Evolutionary conservation across 371 early-diverging fungal species (phyloP).

Genomic region (Mucor saturninus): DNA sequence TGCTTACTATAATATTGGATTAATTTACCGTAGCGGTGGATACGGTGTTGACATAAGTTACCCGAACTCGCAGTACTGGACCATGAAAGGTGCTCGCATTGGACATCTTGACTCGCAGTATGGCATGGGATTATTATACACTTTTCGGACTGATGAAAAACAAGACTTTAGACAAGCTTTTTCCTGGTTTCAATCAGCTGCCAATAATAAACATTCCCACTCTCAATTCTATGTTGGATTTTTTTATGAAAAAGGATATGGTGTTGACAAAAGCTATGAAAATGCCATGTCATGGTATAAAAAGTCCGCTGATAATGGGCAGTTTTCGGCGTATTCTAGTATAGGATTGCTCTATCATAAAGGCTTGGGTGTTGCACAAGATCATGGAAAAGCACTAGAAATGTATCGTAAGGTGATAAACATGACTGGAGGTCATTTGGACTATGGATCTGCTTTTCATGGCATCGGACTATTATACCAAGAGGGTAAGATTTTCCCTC

Average conservation of each 20-base stretch:
- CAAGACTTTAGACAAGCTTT: background rate
- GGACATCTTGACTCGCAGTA: too few relatives aligned
- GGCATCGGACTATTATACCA: background rate
- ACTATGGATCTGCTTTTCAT: background rate
- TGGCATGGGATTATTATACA: too few relatives aligned
- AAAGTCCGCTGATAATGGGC: constrained; percentile 6
- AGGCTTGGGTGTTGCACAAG: background rate
- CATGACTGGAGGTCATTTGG: too few relatives aligned
- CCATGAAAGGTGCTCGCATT: too few relatives aligned
- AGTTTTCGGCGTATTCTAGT: background rate
- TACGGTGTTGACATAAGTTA: too few relatives aligned
- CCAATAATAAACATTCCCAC: background rate
- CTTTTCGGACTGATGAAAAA: background rate
- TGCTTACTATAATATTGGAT: background rate
- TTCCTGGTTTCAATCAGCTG: background rate
- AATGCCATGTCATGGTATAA: constrained; percentile 5
- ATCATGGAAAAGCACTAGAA: constrained; percentile 5
- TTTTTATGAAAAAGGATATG: background rate
- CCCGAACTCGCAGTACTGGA: too few relatives aligned
- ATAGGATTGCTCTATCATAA: constrained; percentile 5
- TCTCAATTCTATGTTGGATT: background rate
- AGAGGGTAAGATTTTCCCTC: background rate
- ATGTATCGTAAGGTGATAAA: background rate
- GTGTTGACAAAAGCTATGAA: background rate
- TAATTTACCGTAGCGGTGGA: background rate